Evolutionary conservation across 2,329 filamentous ascomycete genomes (phyloP), one percentile per base, ranked within the genome.

Genomic region (Pestalotiopsis sp.): DNA sequence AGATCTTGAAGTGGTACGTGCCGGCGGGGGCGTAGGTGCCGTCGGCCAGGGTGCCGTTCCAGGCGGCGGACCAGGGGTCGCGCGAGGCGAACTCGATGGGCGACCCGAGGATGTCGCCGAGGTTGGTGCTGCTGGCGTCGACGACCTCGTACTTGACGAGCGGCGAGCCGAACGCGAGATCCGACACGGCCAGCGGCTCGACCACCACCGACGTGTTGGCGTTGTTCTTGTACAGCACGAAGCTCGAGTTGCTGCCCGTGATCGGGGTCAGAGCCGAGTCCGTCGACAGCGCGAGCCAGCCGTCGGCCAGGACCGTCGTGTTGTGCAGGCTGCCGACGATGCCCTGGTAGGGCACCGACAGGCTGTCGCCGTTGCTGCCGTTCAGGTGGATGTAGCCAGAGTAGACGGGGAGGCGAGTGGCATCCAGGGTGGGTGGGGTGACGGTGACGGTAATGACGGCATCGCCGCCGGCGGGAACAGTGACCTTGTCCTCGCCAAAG

Each of bases 21-120:
- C 87, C 87, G 0, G 80, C 78, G 0, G 85, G 82, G 1, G 81
- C 86, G 69, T 84, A 87, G 1, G 73, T 79, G 14, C 85, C 86
- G 11, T 84, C 81, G 0, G 78, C 78, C 4, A 89, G 76, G 66
- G 78, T 77, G 13, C 87, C 87, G 64, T 85, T 82, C 80, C 85
- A 89, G 0, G 68, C 65, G 5, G 76, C 49, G 4, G 72, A 67
- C 68, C 80, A 70, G 23, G 72, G 63, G 49, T 80, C 80, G 20
- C 82, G 80, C 23, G 81, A 72, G 45, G 77, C 74, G 68, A 73
- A 81, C 61, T 66, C 58, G 4, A 76, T 52, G 0, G 86, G 86
- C 63, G 83, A 84, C 25, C 75, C 78, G 14, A 77, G 75, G n/a
- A 84, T 80, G 70, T 80, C 76, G 65, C 82, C 84, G 3, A 82